Evolutionary conservation across 2,329 filamentous ascomycete species (phyloP).

Genomic region (Nemania sp.): DNA sequence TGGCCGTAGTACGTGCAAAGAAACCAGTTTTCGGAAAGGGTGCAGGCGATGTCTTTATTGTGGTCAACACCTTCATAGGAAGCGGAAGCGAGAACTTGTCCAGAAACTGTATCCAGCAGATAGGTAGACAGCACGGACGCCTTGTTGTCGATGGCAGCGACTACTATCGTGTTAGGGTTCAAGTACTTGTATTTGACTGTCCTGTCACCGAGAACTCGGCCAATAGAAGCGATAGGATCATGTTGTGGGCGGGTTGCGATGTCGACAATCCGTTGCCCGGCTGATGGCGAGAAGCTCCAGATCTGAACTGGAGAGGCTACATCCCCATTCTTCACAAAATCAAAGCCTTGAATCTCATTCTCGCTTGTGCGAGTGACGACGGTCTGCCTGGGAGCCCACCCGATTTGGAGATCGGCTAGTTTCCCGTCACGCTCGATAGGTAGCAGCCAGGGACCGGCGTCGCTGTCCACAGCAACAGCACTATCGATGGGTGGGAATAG

Average conservation of each 20-base stretch:
- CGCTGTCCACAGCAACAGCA: slow-evolving; percentile 58
- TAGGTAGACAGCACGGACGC: slow-evolving; percentile 70
- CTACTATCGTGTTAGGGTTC: slow-evolving; percentile 81
- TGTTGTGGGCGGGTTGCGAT: slow-evolving; percentile 72
- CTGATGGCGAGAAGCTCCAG: slow-evolving; percentile 75
- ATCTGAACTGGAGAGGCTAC: slow-evolving; percentile 52
- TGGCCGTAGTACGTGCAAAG: slow-evolving; percentile 77
- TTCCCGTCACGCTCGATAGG: slow-evolving; percentile 57
- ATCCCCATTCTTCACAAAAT: slow-evolving; percentile 51
- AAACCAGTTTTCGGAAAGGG: slow-evolving; percentile 94
- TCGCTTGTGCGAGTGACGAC: slow-evolving; percentile 57
- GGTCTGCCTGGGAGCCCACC: slow-evolving; percentile 55
- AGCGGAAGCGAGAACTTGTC: slow-evolving; percentile 74
- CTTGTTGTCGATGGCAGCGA: slow-evolving; percentile 68
- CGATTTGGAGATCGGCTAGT: slow-evolving; percentile 51
- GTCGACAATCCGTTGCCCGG: slow-evolving; percentile 68
- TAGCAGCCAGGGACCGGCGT: slow-evolving; percentile 58
- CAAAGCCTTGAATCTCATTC: slow-evolving; percentile 59
- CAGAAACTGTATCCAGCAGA: slow-evolving; percentile 84
- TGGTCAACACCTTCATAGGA: slow-evolving; percentile 76
- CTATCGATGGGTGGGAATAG: slow-evolving; percentile 48
- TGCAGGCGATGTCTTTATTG: slow-evolving; percentile 72
- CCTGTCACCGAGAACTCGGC: slow-evolving; percentile 87
- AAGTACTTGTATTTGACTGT: slow-evolving; percentile 98
- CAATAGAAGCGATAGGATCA: slow-evolving; percentile 92